A percentile compares a stretch with the other conserved stretches of the same genome.
These are phyloP conservation scores for Parietaria judaica DNA, from an alignment of 306 rosid genomes.

Conservation along the genomic window DNA sequence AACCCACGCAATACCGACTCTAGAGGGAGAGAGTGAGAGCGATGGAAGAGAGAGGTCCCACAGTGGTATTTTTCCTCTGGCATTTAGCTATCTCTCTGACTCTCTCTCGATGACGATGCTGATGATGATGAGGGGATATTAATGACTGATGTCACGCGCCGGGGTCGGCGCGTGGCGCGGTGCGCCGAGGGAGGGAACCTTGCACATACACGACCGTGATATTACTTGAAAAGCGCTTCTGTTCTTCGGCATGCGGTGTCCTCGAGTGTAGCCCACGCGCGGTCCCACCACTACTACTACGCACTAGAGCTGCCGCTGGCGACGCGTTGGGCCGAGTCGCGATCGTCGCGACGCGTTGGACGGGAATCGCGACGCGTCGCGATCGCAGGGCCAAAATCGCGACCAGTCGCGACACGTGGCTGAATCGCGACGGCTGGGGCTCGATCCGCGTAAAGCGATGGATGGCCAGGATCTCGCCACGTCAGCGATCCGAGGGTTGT, in stretches of 20 bases:
- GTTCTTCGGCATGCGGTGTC: neutral
- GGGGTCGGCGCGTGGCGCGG: neutral
- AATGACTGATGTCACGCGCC: neutral
- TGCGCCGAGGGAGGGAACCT: neutral
- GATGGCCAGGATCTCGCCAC: too few species aligned
- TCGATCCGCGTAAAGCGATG: too few species aligned
- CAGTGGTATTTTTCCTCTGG: conserved; percentile 11
- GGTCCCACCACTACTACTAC: too few species aligned
- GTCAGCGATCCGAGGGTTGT: too few species aligned
- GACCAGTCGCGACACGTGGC: too few species aligned
- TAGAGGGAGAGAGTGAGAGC: conserved; percentile 1
- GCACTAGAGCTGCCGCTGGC: too few species aligned
- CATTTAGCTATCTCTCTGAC: conserved; percentile 5
- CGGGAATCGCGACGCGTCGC: too few species aligned
- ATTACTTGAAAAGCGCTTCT: neutral
- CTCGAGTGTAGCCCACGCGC: neutral
- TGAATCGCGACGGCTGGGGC: too few species aligned
- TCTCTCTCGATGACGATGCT: neutral
- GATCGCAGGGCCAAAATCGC: too few species aligned
- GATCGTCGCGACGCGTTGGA: too few species aligned
- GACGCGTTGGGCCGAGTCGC: too few species aligned
- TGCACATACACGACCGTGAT: neutral
- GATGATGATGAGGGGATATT: neutral
- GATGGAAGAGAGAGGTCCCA: conserved; percentile 22
- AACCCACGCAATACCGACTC: conserved; percentile 17